These are phyloP conservation scores for Paraphaeosphaeria minitans DNA, from an alignment of 2,329 filamentous ascomycete species.

Conservation along the genomic window DNA sequence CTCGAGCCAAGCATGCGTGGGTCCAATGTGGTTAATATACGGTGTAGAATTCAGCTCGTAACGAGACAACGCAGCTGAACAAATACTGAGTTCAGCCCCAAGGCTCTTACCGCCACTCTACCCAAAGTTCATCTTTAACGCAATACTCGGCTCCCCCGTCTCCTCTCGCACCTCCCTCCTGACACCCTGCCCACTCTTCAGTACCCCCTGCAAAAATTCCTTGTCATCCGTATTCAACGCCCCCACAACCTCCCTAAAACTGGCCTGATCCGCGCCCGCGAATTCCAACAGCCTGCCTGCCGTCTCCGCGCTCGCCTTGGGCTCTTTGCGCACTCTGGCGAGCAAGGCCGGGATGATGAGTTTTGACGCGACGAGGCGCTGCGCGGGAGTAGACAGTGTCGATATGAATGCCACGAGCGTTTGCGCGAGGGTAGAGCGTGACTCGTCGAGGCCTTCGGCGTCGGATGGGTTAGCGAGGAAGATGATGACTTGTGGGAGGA, in stretches of 20 bases:
- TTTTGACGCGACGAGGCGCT: constrained; percentile 65
- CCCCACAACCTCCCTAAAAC: constrained; percentile 76
- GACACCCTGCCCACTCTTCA: constrained; percentile 65
- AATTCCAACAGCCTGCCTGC: constrained; percentile 79
- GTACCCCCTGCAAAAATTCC: constrained; percentile 78
- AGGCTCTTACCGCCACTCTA: neutral
- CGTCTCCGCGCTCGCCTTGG: constrained; percentile 67
- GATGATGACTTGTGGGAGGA: constrained; percentile 74
- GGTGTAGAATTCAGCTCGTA: too few species aligned
- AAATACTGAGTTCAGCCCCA: neutral
- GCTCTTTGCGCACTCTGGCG: constrained; percentile 68
- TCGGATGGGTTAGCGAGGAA: constrained; percentile 70
- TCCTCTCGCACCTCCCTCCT: constrained; percentile 58
- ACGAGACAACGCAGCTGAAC: too few species aligned
- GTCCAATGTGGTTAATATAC: too few species aligned
- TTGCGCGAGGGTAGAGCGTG: constrained; percentile 71
- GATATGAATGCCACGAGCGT: constrained; percentile 75
- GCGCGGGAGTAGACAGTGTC: constrained; percentile 37
- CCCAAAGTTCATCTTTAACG: constrained; percentile 89
- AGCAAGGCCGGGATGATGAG: constrained; percentile 80
- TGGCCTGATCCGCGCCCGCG: constrained; percentile 72
- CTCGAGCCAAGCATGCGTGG: too few species aligned
- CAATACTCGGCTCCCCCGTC: constrained; percentile 75
- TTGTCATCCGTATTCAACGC: constrained; percentile 73
- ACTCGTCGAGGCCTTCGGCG: constrained; percentile 79